Base-by-base conservation (phyloP, 805 yeast species). In the Saccharomycopsis amapae region DNA sequence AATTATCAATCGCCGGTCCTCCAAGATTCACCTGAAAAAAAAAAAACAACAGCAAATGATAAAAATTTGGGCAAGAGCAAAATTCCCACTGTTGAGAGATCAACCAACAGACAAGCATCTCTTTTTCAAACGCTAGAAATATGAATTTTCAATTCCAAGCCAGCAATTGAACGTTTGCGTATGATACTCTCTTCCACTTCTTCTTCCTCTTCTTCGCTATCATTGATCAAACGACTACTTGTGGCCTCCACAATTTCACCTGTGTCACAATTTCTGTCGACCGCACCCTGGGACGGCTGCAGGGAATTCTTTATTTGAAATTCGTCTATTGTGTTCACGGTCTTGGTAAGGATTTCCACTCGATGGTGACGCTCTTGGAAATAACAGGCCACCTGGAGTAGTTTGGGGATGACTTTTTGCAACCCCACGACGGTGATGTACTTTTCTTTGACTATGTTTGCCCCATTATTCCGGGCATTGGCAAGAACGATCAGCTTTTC, bases 391-490 rank as follows among this genome's bases (percentile, higher is more conserved):
- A 88, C 51, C 12, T 79, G 66, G n/a, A 83, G 50, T 0, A 81
- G 76, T 55, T 75, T 81, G 40, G 73, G 78, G 7, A 83, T 76
- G 7, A 89, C 74, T 46, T 68, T 71, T 1, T 96, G 96, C 82
- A 85, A 79, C 0, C 94, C 96, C 45, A 75, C 62, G 2, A 88
- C 71, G 0, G 72, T 67, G 5, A 86, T 68, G 56, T 66, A 75
- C 23, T 65, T 56, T 0, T 65, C 64, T 17, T 61, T 63, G 4
- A 33, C 37, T 4, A 37, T 38, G 32, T 50, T 50, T 1, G 35
- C 26, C 4, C 53, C 53, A 19, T 33, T 37, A 25, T 50, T 50
- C n/a, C 66, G 64, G 10, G 66, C 67, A 32, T 66, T 68, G 45
- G 69, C 69, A 46, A 68, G 65, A 52, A 76, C 67, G 39, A 68